Evolutionary conservation across 2,329 filamentous ascomycete genomes (phyloP).

Genomic region (Cordyceps militaris): DNA sequence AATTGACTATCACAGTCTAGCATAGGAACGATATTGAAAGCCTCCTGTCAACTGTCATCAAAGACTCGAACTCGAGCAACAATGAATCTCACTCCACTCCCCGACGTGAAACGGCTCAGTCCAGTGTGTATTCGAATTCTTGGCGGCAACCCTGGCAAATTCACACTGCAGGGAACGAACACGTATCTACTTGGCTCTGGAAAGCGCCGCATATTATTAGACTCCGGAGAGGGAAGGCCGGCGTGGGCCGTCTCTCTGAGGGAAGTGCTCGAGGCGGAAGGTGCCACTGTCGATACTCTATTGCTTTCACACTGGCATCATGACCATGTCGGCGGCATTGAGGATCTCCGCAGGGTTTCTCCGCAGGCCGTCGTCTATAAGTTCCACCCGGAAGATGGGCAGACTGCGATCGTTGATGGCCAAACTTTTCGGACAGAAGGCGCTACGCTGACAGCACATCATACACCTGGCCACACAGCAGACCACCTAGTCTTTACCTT

Average conservation of each 20-base stretch:
- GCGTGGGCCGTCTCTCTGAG: slow-evolving; percentile 65
- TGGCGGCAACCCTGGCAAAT: slow-evolving; percentile 85
- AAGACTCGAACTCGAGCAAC: not conserved
- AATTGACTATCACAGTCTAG: not conserved
- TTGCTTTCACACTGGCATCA: slow-evolving; percentile 89
- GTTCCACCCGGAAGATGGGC: slow-evolving; percentile 46
- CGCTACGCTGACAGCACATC: slow-evolving; percentile 58
- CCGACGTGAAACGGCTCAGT: slow-evolving; percentile 71
- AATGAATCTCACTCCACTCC: slow-evolving; percentile 51
- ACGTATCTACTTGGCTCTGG: slow-evolving; percentile 88
- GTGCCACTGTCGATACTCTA: slow-evolving; percentile 58
- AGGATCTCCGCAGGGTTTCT: slow-evolving; percentile 58
- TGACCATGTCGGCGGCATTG: slow-evolving; percentile 75
- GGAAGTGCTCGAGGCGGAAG: slow-evolving; percentile 57
- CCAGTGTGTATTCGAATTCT: slow-evolving; percentile 74
- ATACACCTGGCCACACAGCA: slow-evolving; percentile 61
- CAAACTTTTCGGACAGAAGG: slow-evolving; percentile 51
- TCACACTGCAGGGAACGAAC: slow-evolving; percentile 73
- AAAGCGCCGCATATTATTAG: slow-evolving; percentile 66
- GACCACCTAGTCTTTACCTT: slow-evolving; percentile 79
- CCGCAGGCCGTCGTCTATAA: slow-evolving; percentile 61
- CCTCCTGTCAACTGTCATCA: not conserved
- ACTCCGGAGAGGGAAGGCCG: slow-evolving; percentile 77
- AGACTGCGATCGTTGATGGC: slow-evolving; percentile 40
- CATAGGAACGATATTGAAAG: not conserved